Evolutionary conservation across 352 stramenopile species (phyloP), one percentile per base, ranked within the genome.

Genomic region (Phytophthora boehmeriae): DNA sequence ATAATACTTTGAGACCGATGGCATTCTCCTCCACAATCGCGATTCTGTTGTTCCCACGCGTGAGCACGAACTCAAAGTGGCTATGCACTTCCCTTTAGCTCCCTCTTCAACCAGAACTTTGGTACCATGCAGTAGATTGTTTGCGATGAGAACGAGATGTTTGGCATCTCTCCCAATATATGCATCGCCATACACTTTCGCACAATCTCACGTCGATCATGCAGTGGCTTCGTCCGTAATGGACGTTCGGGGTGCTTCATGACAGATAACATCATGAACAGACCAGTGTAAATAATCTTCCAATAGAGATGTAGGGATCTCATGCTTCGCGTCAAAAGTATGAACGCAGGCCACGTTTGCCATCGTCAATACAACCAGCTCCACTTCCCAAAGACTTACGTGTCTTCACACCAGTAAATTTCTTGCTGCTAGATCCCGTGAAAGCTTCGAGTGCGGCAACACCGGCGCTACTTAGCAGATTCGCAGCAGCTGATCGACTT

Each of bases 391-490:
- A 44, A 16, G n/a, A 6, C 17, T 39, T 47, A 3, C 5, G 46
- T 25, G 45, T 0, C n/a, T 38, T 56, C 23, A 17, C 14, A 34
- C 53, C 39, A n/a, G 8, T 16, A 13, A 16, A 14, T 17, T 38
- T 49, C 17, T 19, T 57, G 1, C 16, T 20, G 46, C 17, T 52
- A 8, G 39, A 36, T 1, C 49, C 34, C 6, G 25, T 62, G 39
- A 73, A 66, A 10, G 61, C 65, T 20, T 59, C 20, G 17, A 73
- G 54, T 1, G 65, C 65, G 2, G 32, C 54, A 34, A 8, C 55
- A 2, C 65, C 59, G 27, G 65, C 65, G 14, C 25, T 66, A 17
- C 17, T 70, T 1, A 73, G 36, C 27, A 73, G 50, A 48, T 35
- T 69, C 8, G 22, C 53, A 23, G 59, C 65, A 41, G 30, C 23